These are phyloP conservation scores for Magnaporthales sp. DNA, from an alignment of 2,329 filamentous ascomycete genomes.

Conservation along the genomic window DNA sequence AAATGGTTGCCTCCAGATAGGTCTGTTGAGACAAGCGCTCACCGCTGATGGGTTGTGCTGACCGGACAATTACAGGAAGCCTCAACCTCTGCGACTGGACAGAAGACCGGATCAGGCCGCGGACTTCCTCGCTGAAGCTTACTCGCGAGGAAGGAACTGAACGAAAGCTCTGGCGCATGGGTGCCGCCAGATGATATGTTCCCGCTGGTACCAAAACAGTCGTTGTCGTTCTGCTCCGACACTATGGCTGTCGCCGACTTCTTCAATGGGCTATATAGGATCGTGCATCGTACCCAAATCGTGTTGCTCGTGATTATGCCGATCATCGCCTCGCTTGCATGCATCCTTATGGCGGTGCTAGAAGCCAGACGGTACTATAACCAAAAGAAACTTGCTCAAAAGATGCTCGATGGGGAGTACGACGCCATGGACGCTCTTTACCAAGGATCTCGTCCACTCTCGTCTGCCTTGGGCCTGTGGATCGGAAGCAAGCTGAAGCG, in stretches of 20 bases:
- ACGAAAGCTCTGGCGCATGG: constrained; percentile 63
- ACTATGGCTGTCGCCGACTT: constrained; percentile 76
- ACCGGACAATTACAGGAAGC: too few species aligned
- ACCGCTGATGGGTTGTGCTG: too few species aligned
- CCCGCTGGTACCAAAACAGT: constrained; percentile 74
- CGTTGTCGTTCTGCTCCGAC: constrained; percentile 79
- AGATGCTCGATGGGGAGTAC: too few species aligned
- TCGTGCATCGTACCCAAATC: constrained; percentile 61
- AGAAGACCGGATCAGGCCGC: too few species aligned
- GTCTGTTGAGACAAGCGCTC: background rate
- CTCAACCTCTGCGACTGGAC: too few species aligned
- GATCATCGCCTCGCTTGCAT: constrained; percentile 61
- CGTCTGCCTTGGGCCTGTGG: constrained; percentile 47
- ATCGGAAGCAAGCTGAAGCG: constrained; percentile 2
- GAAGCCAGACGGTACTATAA: constrained; percentile 74
- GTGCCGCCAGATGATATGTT: constrained; percentile 73
- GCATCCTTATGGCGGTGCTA: constrained; percentile 69
- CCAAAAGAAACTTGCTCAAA: too few species aligned
- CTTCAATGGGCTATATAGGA: constrained; percentile 62
- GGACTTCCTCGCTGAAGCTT: too few species aligned
- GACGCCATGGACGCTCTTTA: too few species aligned
- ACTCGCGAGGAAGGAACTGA: constrained; percentile 64
- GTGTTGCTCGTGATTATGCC: constrained; percentile 68
- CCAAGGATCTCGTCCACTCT: too few species aligned
- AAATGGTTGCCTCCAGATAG: background rate